Base-by-base conservation (phyloP, 2,329 filamentous ascomycete genomes). In the Zymoseptoria ardabiliae region DNA sequence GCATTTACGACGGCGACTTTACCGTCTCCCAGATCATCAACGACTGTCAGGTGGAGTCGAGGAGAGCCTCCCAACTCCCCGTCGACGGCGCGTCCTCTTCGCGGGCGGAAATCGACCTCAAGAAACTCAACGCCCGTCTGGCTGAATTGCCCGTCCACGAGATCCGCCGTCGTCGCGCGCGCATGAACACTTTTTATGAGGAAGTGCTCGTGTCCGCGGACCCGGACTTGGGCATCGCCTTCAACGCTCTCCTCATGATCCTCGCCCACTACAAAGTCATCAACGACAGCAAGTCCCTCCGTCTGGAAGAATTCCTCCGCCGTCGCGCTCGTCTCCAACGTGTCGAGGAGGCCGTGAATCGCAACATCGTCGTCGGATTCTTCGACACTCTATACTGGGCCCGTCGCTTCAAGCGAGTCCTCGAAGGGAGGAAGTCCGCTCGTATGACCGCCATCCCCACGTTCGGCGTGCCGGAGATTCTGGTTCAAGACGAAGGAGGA, bases 241-340 rank as follows among this genome's bases (percentile, higher is more conserved):
- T 99, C 73, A 94, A 91, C 2, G 87, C 88, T 6, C 88, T 97
- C 21, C 81, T 99, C 55, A 94, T 99, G 88, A 95, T 96, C 61
- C 80, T 99, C 59, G 93, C 95, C 35, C 94, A 99, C 75, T 96
- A 99, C 81, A 99, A 97, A 70, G 91, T 99, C 70, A 99, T 99
- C 73, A 96, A 88, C 66, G 94, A 99, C 75, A 97, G 88, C 78
- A 97, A 97, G 80, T 96, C 91, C 74, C 78, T 99, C 70, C 91
- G 90, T 62, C 82, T 99, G 2, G 94, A 99, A 70, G 94, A 99
- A 72, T 99, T 96, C 73, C 76, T 99, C 58, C 88, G 93, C 59
- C 90, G 95, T 45, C 87, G 93, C 62, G 91, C 92, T 30, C 85
- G 93, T 56, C 81, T 99, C 53, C 93, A 97, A 73, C 88, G 93